Evolutionary conservation across 2,329 filamentous ascomycete species (phyloP).

Genomic region (Clonostachys byssicola): DNA sequence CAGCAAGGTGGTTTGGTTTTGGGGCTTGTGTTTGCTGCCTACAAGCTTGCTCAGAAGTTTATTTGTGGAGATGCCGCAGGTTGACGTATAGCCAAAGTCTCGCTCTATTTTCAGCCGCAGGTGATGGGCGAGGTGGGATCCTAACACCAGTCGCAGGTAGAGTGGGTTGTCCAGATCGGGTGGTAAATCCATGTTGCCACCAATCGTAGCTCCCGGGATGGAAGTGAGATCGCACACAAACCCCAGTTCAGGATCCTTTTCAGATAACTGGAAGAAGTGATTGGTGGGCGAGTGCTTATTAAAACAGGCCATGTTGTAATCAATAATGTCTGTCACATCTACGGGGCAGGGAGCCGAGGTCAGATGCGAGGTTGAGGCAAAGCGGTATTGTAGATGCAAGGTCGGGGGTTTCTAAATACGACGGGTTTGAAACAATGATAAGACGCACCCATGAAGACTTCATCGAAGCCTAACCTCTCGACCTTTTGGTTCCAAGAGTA

Average conservation of each 20-base stretch:
- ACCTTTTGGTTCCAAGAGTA: constrained; percentile 76
- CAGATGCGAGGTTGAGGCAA: no score
- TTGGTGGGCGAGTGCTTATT: constrained; percentile 59
- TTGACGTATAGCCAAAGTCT: constrained; percentile 79
- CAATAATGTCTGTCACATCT: constrained; percentile 82
- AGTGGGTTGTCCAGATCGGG: constrained; percentile 26
- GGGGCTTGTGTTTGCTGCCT: constrained; percentile 81
- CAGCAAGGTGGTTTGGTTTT: constrained; percentile 79
- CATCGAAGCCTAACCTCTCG: constrained; percentile 86
- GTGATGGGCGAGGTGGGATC: constrained; percentile 75
- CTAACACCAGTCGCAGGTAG: constrained; percentile 64
- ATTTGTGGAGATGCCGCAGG: constrained; percentile 82
- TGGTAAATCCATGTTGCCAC: constrained; percentile 3
- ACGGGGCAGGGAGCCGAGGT: constrained; percentile 21
- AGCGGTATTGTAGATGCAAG: no score
- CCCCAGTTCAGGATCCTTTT: constrained; percentile 69
- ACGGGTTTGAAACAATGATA: background rate
- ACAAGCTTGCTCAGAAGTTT: constrained; percentile 84
- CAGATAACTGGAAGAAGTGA: constrained; percentile 79
- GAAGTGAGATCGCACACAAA: constrained; percentile 72
- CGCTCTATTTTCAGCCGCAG: constrained; percentile 70
- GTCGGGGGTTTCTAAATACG: no score
- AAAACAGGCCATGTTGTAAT: constrained; percentile 72
- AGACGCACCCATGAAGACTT: constrained; percentile 56
- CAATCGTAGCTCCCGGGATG: constrained; percentile 58